Conservation (phyloP, 371 early-diverging fungal species). For the Cladochytrium tenue region DNA sequence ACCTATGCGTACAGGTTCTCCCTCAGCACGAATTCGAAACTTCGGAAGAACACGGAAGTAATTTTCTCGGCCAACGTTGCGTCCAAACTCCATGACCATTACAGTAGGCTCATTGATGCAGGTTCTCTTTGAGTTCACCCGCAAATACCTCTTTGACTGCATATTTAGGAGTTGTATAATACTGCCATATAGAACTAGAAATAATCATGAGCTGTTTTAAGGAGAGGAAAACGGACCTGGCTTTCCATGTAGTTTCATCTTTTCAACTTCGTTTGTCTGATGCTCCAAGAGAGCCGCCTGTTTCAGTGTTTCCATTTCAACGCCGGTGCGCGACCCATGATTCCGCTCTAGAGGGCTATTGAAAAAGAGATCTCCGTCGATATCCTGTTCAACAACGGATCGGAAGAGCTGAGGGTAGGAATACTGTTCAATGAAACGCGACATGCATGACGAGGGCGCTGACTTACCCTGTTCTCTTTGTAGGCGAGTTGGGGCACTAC, state of each 20-base stretch:
- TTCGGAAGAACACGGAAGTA: conserved; percentile 58
- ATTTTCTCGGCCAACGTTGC: conserved; percentile 34
- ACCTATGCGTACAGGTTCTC: conserved; percentile 55
- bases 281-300: conserved; percentile 21
- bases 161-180: conserved; percentile 53
- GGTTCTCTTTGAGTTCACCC: conserved; percentile 49
- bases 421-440: too few species aligned
- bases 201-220: not conserved
- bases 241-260: conserved; percentile 18
- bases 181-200: conserved; percentile 52
- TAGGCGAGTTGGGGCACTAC: conserved; percentile 30
- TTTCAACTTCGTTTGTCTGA: conserved; percentile 23
- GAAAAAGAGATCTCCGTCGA: conserved; percentile 30
- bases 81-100: conserved; percentile 49
- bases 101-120: conserved; percentile 37
- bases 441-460: too few species aligned
- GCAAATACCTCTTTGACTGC: conserved; percentile 48
- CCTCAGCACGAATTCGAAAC: conserved; percentile 57
- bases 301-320: conserved; percentile 18
- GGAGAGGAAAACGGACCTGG: conserved; percentile 9
- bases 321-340: conserved; percentile 3
- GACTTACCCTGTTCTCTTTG: conserved; percentile 17
- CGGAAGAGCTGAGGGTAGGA: conserved; percentile 22
- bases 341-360: conserved; percentile 12
- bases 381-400: conserved; percentile 12